A percentile compares a stretch with the other conserved stretches of the same genome.
Conservation (phyloP, 768 basidiomycete species). For the Russula emetica region DNA sequence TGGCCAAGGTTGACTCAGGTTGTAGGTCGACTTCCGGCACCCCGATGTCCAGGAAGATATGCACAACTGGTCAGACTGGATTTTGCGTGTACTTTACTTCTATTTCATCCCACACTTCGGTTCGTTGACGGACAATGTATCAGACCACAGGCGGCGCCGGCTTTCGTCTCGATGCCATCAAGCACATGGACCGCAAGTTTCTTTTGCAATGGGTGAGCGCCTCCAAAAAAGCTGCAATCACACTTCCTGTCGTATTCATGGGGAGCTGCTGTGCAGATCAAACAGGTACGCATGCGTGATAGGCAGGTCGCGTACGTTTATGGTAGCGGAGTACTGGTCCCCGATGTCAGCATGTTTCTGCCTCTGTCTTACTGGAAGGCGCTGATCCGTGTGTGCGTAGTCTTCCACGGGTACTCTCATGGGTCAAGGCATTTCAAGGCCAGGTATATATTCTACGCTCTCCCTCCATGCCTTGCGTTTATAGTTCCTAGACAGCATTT, state of each 20-base stretch:
- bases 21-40: constrained; percentile 78
- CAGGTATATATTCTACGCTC: constrained; percentile 42
- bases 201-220: constrained; percentile 62
- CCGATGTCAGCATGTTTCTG: constrained; percentile 45
- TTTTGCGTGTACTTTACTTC: constrained; percentile 45
- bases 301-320: constrained; percentile 54
- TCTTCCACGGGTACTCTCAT: constrained; percentile 43
- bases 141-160: constrained; percentile 69
- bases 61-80: constrained; percentile 73
- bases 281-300: constrained; percentile 44
- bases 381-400: constrained; percentile 39
- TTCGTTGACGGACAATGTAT: background rate
- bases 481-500: constrained; percentile 60
- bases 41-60: constrained; percentile 75
- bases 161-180: constrained; percentile 87
- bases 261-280: constrained; percentile 41
- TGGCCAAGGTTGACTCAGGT: constrained; percentile 21
- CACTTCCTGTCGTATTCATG: constrained; percentile 6
- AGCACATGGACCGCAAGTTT: constrained; percentile 76
- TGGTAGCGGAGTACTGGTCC: constrained; percentile 80
- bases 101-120: background rate
- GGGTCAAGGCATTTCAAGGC: constrained; percentile 59
- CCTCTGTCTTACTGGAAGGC: background rate
- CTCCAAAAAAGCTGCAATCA: background rate
- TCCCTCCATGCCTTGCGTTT: constrained; percentile 2